Evolutionary conservation across 2,329 filamentous ascomycete genomes (phyloP), one percentile per base, ranked within the genome.

Genomic region (Lecanicillium sp.): DNA sequence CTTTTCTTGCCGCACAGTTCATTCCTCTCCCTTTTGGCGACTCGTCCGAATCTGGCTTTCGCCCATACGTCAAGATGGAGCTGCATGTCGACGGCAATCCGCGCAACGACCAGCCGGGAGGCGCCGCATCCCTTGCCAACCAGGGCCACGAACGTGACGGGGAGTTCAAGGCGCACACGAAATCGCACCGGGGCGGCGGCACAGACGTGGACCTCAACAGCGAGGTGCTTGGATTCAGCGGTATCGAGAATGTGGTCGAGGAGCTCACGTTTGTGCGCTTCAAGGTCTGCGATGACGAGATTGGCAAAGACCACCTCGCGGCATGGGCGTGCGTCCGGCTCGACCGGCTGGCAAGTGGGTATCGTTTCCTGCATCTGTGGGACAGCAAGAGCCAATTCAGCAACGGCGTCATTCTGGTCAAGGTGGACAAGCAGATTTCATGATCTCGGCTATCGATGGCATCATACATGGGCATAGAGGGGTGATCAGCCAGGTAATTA

Each of bases 281-380:
- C 72, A 89, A 94, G 58, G 75, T 97, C 55, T 86, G 90, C 65
- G 88, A 97, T 62, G 86, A 95, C 56, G 86, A 91, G 64, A 79
- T 90, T 55, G 82, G 84, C 4, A 77, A 78, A 53, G 90, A 97
- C 59, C 78, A 85, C 51, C 66, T 95, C 49, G 84, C 89, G 10
- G 89, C 86, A 3, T 97, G 93, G 93, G 83, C 87, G 2, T 95
- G 90, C 60, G 83, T 95, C 56, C 78, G 90, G 32, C 77, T 97
- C 19, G 90, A 96, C 66, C 78, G 90, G 7, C 65, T 96, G 51
- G 80, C 81, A 51, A 70, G 77, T 27, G 91, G 93, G 1, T 86
- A 87, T 56, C 75, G 90, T 10, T 81, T 95, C 55, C 72, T 97
- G 48, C 85, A 84, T 57, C 68, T 97, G 50, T 73, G 86, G 53